Percentiles rank a stretch among this genome's conserved stretches.
Conservation (phyloP, 2,329 filamentous ascomycete genomes). For the Claviceps pusilla region DNA sequence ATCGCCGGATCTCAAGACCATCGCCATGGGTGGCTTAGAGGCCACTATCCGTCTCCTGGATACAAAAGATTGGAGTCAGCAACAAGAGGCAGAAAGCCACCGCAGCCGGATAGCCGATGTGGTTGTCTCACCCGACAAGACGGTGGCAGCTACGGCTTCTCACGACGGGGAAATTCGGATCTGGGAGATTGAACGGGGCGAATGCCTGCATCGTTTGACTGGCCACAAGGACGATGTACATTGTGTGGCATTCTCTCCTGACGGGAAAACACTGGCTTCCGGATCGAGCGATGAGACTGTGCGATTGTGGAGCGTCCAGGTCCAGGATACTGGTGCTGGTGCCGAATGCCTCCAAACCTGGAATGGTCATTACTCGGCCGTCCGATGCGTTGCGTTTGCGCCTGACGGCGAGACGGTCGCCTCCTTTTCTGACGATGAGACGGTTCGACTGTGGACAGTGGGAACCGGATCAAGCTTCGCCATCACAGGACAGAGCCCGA, state of each 20-base stretch:
- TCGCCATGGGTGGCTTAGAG: conserved; percentile 7
- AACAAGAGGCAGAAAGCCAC: conserved; percentile 5
- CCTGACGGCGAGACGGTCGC: conserved; percentile 8
- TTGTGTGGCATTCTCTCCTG: conserved; percentile 4
- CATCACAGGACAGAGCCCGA: conserved; percentile 9
- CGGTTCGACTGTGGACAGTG: conserved; percentile 9
- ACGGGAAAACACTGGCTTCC: conserved; percentile 4
- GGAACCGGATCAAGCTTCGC: conserved; percentile 4
- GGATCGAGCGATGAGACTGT: conserved; percentile 5
- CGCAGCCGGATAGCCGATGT: conserved; percentile 5
- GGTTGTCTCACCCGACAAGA: conserved; percentile 5
- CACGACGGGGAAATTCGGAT: conserved; percentile 5
- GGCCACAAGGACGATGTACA: conserved; percentile 5
- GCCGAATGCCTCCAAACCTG: conserved; percentile 7
- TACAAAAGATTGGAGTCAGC: conserved; percentile 4
- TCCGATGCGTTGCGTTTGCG: conserved; percentile 9
- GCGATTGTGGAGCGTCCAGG: conserved; percentile 3
- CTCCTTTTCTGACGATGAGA: conserved; percentile 8
- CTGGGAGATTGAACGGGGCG: conserved; percentile 6
- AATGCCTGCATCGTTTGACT: conserved; percentile 2
- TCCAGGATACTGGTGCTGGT: not conserved
- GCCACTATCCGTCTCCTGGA: conserved; percentile 6
- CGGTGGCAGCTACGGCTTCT: conserved; percentile 5
- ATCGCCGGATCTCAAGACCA: conserved; percentile 5
- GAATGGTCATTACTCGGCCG: conserved; percentile 6